Evolutionary conservation across 768 basidiomycete genomes (phyloP).

Genomic region (Russula vinacea): DNA sequence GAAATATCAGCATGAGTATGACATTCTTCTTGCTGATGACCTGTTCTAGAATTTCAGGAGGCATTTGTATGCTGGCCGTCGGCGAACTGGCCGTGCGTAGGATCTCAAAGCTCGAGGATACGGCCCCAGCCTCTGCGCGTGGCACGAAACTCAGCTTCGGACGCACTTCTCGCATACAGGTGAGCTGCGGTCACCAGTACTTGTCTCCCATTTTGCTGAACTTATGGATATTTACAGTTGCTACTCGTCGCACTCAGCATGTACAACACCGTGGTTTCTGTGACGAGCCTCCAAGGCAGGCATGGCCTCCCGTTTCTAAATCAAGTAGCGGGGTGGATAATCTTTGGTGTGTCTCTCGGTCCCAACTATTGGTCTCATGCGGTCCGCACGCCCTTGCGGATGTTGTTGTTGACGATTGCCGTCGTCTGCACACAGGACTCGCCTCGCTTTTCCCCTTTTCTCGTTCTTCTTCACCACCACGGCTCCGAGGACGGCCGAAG

Average conservation of each 20-base stretch:
- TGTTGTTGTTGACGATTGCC: neutral
- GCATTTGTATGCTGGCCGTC: slow-evolving; percentile 41
- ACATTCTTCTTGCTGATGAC: neutral
- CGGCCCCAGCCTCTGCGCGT: neutral
- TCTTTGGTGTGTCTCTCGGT: slow-evolving; percentile 51
- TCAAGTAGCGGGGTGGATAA: slow-evolving; percentile 61
- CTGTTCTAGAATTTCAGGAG: slow-evolving; percentile 40
- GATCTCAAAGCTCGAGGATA: slow-evolving; percentile 5
- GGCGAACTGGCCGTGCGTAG: slow-evolving; percentile 15
- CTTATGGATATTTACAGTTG: slow-evolving; percentile 37
- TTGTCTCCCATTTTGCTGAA: neutral
- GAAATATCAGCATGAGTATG: neutral
- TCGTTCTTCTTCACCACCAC: slow-evolving; percentile 60
- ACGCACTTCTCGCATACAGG: slow-evolving; percentile 14
- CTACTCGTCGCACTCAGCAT: slow-evolving; percentile 47
- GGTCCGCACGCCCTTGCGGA: neutral
- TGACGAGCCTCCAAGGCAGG: slow-evolving; percentile 59
- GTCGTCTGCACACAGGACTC: slow-evolving; percentile 41
- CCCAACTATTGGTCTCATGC: neutral
- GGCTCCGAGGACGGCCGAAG: slow-evolving; percentile 39
- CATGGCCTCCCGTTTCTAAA: slow-evolving; percentile 58
- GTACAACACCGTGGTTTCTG: slow-evolving; percentile 56
- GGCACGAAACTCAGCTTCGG: neutral
- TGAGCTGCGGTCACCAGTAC: neutral
- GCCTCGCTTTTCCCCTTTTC: slow-evolving; percentile 51